Evolutionary conservation across 2,329 filamentous ascomycete species (phyloP).

Genomic region (Aspergillus ochraceoroseus): DNA sequence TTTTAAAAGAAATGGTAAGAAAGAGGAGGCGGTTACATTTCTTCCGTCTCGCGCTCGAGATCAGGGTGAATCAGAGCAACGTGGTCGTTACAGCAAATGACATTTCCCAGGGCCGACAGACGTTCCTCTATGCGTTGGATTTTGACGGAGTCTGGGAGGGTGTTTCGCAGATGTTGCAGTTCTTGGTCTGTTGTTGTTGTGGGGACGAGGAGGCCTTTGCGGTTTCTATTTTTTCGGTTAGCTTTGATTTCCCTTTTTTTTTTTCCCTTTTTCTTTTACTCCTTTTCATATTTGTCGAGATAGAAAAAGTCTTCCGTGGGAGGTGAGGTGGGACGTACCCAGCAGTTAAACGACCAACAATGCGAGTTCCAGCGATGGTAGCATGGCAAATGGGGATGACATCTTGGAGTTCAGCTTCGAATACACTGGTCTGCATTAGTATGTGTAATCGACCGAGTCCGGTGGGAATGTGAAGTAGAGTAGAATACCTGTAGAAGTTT

Average conservation of each 20-base stretch:
- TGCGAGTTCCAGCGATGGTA: conserved; percentile 92
- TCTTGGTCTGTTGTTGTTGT: conserved; percentile 97
- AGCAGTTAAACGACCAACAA: conserved; percentile 90
- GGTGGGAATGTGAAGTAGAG: no score
- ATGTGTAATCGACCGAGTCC: no score
- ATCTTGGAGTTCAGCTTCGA: conserved; percentile 96
- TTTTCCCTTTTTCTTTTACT: no score
- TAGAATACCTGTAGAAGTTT: conserved; percentile 95
- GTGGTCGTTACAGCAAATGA: conserved; percentile 94
- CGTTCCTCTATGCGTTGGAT: conserved; percentile 98
- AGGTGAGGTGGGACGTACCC: conserved; percentile 68
- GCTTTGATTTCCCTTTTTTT: conserved; percentile 2
- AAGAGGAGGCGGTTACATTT: conserved; percentile 55
- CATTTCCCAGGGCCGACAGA: conserved; percentile 90
- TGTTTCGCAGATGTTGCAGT: conserved; percentile 93
- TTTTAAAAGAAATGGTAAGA: neutral
- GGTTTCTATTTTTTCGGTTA: conserved; percentile 60
- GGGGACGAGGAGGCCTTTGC: conserved; percentile 91
- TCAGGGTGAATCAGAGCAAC: conserved; percentile 95
- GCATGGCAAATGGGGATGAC: conserved; percentile 95
- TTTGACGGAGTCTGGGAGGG: conserved; percentile 82
- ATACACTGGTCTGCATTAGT: conserved; percentile 57
- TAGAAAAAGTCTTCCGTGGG: no score
- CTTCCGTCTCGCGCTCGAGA: conserved; percentile 94
- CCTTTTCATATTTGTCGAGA: no score